phyloP scores from a whole-genome alignment of 306 rosid genomes.

The Vigna nakashimae region DNA sequence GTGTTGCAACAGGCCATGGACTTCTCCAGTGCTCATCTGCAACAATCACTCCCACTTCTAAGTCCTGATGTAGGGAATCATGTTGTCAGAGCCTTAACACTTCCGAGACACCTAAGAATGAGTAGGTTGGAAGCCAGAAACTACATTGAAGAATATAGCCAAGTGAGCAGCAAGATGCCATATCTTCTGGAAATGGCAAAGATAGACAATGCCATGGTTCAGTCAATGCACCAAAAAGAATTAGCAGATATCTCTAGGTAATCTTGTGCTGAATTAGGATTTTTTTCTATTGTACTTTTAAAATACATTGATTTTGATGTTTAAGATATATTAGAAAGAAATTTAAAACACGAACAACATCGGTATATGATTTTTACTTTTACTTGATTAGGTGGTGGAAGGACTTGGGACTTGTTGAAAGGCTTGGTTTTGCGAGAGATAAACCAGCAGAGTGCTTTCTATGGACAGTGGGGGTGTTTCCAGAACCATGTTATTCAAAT shows the following conservation, averaged over 20 bases:
- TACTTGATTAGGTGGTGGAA: slow-evolving; percentile 59
- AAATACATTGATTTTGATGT: too few species aligned
- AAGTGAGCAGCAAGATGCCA: slow-evolving; percentile 4
- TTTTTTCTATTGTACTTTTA: too few species aligned
- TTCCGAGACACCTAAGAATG: slow-evolving; percentile 59
- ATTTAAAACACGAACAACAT: too few species aligned
- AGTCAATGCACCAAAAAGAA: slow-evolving; percentile 50
- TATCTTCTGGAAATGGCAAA: slow-evolving; percentile 49
- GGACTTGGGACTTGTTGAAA: slow-evolving; percentile 48
- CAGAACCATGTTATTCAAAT: slow-evolving; percentile 47
- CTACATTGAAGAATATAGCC: slow-evolving; percentile 47
- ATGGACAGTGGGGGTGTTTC: slow-evolving; percentile 57
- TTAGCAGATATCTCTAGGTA: slow-evolving; percentile 53
- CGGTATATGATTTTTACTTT: not conserved
- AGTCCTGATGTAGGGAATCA: slow-evolving; percentile 6
- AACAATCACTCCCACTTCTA: slow-evolving; percentile 28
- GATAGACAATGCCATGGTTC: slow-evolving; percentile 44
- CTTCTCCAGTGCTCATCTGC: slow-evolving; percentile 43
- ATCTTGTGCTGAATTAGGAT: not conserved
- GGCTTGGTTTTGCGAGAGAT: slow-evolving; percentile 57
- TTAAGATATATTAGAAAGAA: too few species aligned
- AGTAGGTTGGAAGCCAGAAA: slow-evolving; percentile 47
- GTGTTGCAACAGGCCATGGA: slow-evolving; percentile 44
- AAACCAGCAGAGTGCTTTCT: slow-evolving; percentile 60
- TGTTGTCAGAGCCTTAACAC: slow-evolving; percentile 35